phyloP scores from a whole-genome alignment of 1,284 basidiomycete species.

The Acaromyces ingoldii region DNA sequence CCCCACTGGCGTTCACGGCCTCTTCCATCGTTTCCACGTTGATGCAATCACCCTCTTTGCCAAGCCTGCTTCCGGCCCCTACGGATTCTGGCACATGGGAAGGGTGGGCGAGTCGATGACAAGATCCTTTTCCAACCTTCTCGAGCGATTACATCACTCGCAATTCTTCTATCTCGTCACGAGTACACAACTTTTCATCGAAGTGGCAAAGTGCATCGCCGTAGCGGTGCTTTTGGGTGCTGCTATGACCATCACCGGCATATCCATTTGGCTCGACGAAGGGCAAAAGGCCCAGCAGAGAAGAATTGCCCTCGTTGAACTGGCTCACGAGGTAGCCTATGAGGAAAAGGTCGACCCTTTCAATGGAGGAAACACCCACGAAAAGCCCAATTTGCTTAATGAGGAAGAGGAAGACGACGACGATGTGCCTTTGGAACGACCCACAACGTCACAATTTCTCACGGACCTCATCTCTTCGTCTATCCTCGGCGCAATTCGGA shows the following conservation, averaged over 20 bases:
- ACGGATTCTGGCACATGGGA: conserved; percentile 89
- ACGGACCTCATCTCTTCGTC: not conserved
- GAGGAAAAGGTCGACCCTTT: not conserved
- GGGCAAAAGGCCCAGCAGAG: conserved; percentile 5
- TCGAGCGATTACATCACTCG: conserved; percentile 50
- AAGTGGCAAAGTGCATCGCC: conserved; percentile 33
- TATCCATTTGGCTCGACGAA: conserved; percentile 13
- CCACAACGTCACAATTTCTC: not conserved
- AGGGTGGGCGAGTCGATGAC: conserved; percentile 32
- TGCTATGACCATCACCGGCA: conserved; percentile 33
- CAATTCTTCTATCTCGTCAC: conserved; percentile 49
- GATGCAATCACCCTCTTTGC: conserved; percentile 89
- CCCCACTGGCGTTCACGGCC: conserved; percentile 70
- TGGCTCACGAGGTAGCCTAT: not conserved
- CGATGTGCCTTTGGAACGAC: conserved; percentile 1
- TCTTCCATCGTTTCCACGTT: conserved; percentile 68
- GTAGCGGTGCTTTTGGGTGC: conserved; percentile 37
- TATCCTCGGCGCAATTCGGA: not conserved
- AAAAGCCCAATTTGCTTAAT: not conserved
- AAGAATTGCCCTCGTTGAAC: not conserved
- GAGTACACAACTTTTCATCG: conserved; percentile 34
- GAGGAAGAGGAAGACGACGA: not conserved
- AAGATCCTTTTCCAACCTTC: conserved; percentile 45
- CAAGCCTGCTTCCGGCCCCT: conserved; percentile 79
- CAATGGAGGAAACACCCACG: not conserved